Percentiles rank a stretch among this genome's conserved stretches.
phyloP scores from a whole-genome alignment of 164 flowering plant genomes.

The Magnolia kwangsiensis region DNA sequence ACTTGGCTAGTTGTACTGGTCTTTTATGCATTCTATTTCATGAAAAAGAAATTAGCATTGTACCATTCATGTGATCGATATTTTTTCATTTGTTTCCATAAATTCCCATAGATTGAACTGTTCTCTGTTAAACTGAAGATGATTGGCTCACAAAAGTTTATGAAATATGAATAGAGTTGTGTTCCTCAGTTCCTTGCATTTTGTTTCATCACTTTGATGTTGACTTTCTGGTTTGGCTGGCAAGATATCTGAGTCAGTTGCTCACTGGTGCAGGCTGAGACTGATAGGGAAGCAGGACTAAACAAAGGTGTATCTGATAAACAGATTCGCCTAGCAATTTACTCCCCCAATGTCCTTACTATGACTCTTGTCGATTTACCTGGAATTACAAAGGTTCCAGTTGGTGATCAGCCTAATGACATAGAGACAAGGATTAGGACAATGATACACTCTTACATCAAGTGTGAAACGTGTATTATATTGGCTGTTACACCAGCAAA shows the following conservation, averaged over 20 bases:
- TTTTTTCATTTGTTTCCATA: neutral
- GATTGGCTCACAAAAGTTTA: neutral
- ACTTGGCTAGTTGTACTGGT: too few relatives aligned
- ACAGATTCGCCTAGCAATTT: slow-evolving; percentile 44
- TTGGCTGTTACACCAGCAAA: slow-evolving; percentile 60
- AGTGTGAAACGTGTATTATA: slow-evolving; percentile 36
- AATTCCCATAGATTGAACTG: neutral
- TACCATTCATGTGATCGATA: too few relatives aligned
- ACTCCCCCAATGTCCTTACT: slow-evolving; percentile 50
- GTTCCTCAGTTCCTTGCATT: neutral
- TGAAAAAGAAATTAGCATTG: neutral
- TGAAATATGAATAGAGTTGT: neutral
- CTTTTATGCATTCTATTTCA: too few relatives aligned
- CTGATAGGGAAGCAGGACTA: slow-evolving; percentile 49
- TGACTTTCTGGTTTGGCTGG: neutral
- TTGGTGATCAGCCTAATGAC: slow-evolving; percentile 57
- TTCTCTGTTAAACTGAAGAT: neutral
- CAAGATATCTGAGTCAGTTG: neutral
- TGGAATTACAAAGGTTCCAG: slow-evolving; percentile 58
- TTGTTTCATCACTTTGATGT: neutral
- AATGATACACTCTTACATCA: slow-evolving; percentile 47
- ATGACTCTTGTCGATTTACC: slow-evolving; percentile 58
- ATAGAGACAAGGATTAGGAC: slow-evolving; percentile 45
- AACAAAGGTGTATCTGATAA: slow-evolving; percentile 54
- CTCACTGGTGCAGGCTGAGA: slow-evolving; percentile 37